Base-by-base conservation (phyloP, 139 green algal species). In the Chlorella sp. region DNA sequence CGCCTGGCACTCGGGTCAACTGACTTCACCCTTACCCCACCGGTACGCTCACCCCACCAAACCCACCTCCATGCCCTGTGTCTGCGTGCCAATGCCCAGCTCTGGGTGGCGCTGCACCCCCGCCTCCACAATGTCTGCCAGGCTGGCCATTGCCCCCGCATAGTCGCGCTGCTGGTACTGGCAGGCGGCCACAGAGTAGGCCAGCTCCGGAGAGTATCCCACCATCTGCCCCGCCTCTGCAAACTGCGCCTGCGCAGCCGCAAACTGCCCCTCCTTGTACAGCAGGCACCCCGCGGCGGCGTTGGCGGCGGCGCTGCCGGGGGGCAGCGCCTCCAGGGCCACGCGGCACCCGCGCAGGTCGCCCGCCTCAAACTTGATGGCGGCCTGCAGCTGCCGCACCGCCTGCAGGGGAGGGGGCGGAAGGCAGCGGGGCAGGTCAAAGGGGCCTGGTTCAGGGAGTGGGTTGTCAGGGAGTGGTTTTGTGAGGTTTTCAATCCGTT, bases 121-220 rank as follows among this genome's bases (percentile, higher is more conserved):
- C 53, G 91, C 83, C 92, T 99, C 96, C 76, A 99, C 96, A 89
- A 99, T 97, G 87, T 97, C 95, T 30, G 95, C 94, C 34, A 98
- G 79, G 26, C 78, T 77, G 37, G 57, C 75, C 24, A 81, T 37
- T 0, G 97, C 95, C 28, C 94, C 91, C 9, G 94, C 93, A 78
- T 95, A 96, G 90, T 97, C 92, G 88, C 96, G 96, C 36, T 90
- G 88, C 83, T 95, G 94, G 93, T 97, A 99, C 92, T 94, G 94
- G 93, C 96, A 99, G 37, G 97, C 92, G 15, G 95, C 96, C 48
- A 97, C 94, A 87, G 96, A 96, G 91, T 99, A 98, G 68, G 94
- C 92, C 64, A 98, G 93, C 81, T 98, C 93, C 0, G 95, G 91
- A 83, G 96, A 86, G 80, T 91, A 92, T 30, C 92, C 92, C 34